phyloP scores from a whole-genome alignment of 2,329 filamentous ascomycete species.

The Botrytis fragariae region DNA sequence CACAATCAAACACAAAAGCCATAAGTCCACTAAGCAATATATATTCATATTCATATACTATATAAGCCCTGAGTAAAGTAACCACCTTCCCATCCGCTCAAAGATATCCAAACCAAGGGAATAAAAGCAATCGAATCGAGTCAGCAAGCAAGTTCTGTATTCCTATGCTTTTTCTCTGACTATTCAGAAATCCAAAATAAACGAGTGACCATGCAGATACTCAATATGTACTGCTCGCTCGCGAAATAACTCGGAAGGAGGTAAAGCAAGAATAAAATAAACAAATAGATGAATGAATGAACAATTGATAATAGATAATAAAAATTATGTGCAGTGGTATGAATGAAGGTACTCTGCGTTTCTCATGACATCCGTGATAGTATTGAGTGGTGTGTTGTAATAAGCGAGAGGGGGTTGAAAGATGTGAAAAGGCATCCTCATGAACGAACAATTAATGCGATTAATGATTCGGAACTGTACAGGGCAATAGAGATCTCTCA shows the following conservation, averaged over 20 bases:
- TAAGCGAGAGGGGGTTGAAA: neutral
- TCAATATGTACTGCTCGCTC: neutral
- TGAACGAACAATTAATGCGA: neutral
- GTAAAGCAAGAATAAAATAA: neutral
- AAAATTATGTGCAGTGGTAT: neutral
- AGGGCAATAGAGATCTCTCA: constrained; percentile 11
- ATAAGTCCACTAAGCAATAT: neutral
- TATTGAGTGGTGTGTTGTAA: neutral
- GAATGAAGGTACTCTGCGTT: neutral
- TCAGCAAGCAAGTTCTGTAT: neutral
- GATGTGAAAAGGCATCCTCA: neutral
- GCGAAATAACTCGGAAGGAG: neutral
- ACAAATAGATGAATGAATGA: neutral
- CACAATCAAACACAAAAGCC: neutral
- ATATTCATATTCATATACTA: neutral
- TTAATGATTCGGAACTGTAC: neutral
- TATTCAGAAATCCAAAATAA: neutral
- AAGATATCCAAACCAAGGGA: neutral
- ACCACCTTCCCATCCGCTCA: neutral
- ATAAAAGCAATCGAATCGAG: neutral
- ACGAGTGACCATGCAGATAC: neutral
- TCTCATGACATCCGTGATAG: neutral
- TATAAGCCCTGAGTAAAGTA: neutral
- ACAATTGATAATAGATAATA: neutral
- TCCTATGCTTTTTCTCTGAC: neutral